A percentile compares a stretch with the other conserved stretches of the same genome.
phyloP scores from a whole-genome alignment of 805 yeast genomes.

The Nakazawaea molendinolei region DNA sequence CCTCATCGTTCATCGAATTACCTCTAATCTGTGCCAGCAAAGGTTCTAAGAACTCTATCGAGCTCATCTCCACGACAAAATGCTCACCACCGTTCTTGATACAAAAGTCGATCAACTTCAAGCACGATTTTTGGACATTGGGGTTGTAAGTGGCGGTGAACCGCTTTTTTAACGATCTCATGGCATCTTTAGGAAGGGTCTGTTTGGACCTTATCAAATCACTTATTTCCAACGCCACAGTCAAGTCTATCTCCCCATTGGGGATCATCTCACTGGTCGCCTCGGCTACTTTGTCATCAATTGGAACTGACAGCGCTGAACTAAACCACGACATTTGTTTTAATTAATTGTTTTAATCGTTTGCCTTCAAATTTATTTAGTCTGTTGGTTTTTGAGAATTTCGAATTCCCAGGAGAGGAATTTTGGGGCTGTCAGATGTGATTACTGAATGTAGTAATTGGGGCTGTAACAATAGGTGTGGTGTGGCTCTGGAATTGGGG shows the following conservation, averaged over 20 bases:
- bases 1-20: conserved; percentile 34
- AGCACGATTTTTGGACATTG: conserved; percentile 66
- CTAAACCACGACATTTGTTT: conserved; percentile 48
- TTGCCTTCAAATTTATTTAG: not conserved
- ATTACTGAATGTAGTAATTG: too few species aligned
- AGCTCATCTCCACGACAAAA: conserved; percentile 69
- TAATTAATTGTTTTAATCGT: not conserved
- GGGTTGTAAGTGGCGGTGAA: conserved; percentile 64
- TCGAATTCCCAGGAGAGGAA: too few species aligned
- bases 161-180: conserved; percentile 77
- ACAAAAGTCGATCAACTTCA: conserved; percentile 77
- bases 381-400: too few species aligned
- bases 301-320: conserved; percentile 25
- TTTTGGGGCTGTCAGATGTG: too few species aligned
- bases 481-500: too few species aligned
- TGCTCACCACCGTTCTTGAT: conserved; percentile 90
- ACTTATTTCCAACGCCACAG: conserved; percentile 71
- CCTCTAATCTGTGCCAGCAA: conserved; percentile 40
- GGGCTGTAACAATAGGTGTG: too few species aligned
- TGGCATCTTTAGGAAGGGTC: conserved; percentile 72
- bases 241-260: conserved; percentile 78
- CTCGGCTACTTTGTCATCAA: conserved; percentile 60
- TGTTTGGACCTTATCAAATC: conserved; percentile 81
- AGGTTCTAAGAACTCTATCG: conserved; percentile 83
- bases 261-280: conserved; percentile 92